Evolutionary conservation across 148 eudicot species (phyloP).

Genomic region (Fagopyrum tataricum): DNA sequence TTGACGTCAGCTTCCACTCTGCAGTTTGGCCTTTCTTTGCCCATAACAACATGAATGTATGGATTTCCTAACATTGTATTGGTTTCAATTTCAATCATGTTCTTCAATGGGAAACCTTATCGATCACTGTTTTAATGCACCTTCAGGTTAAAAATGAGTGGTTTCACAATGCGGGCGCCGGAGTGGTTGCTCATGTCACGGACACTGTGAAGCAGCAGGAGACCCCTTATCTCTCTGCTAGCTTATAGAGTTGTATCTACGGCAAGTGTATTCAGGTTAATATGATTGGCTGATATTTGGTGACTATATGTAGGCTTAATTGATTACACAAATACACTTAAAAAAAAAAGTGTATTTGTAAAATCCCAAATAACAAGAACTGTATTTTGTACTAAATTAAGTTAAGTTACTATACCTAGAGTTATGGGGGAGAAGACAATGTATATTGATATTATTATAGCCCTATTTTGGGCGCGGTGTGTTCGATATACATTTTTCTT

Average conservation of each 20-base stretch:
- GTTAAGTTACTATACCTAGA: too few relatives aligned
- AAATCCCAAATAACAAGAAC: too few relatives aligned
- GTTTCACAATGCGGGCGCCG: conserved; percentile 89
- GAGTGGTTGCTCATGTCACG: conserved; percentile 92
- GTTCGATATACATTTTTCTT: too few relatives aligned
- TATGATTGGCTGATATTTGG: too few relatives aligned
- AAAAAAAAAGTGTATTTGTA: too few relatives aligned
- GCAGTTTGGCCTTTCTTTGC: conserved; percentile 96
- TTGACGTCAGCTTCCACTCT: conserved; percentile 95
- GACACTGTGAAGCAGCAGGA: conserved; percentile 69
- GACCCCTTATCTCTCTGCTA: conserved; percentile 41
- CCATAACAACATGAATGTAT: conserved; percentile 92
- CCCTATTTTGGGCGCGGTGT: too few relatives aligned
- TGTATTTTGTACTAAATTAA: too few relatives aligned
- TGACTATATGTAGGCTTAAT: too few relatives aligned
- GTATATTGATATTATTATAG: too few relatives aligned
- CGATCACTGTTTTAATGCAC: not conserved
- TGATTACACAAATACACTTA: too few relatives aligned
- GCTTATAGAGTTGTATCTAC: conserved; percentile 28
- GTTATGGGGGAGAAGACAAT: too few relatives aligned
- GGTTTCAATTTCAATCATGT: not conserved
- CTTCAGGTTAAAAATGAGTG: conserved; percentile 90
- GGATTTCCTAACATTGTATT: not conserved
- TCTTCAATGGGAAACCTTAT: not conserved
- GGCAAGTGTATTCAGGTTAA: too few relatives aligned